phyloP scores from a whole-genome alignment of 1,284 basidiomycete species.

The Rhodotorula sp. region DNA sequence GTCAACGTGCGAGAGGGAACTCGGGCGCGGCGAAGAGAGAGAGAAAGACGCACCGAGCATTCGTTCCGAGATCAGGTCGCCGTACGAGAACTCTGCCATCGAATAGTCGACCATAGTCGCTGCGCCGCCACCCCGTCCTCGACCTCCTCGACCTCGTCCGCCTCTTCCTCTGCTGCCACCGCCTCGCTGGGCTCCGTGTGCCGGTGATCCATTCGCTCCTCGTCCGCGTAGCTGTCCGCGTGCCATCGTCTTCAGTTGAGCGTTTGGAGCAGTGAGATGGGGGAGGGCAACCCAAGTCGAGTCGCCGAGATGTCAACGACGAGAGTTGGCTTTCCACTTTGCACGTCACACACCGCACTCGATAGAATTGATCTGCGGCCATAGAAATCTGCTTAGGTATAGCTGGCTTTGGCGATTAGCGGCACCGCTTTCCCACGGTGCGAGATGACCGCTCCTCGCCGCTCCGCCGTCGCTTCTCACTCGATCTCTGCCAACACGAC shows the following conservation, averaged over 20 bases:
- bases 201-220: not conserved
- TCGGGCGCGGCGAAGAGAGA: not conserved
- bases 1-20: not conserved
- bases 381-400: not conserved
- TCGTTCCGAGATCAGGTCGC: conserved; percentile 12
- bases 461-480: not conserved
- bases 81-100: conserved; percentile 26
- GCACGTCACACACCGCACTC: too few relatives aligned
- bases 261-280: not conserved
- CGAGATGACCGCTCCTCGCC: not conserved
- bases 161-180: conserved; percentile 6
- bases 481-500: not conserved
- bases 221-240: conserved; percentile 6
- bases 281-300: not conserved
- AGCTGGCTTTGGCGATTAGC: not conserved
- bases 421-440: too few relatives aligned
- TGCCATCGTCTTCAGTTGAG: not conserved
- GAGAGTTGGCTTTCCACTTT: not conserved
- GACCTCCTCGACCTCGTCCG: conserved; percentile 14
- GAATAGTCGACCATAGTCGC: conserved; percentile 6
- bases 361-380: too few relatives aligned
- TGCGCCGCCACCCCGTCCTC: conserved; percentile 15
- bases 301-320: conserved; percentile 7
- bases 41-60: conserved; percentile 15
- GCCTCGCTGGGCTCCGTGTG: not conserved